Base-by-base conservation (phyloP, 768 basidiomycete genomes). In the Suillus cothurnatus region DNA sequence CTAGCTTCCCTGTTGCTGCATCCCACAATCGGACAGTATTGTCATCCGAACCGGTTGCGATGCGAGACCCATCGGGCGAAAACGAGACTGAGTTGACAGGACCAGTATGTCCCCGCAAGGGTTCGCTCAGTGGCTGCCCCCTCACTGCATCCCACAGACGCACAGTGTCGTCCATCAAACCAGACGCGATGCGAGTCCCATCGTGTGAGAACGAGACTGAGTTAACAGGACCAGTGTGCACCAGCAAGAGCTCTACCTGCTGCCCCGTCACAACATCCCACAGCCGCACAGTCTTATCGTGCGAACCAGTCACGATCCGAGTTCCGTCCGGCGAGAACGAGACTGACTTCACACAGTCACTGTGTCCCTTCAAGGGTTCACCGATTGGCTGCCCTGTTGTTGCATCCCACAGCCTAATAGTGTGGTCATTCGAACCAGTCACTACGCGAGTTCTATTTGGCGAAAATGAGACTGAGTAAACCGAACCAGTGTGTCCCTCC, bases 391-490 rank as follows among this genome's bases (percentile, higher is more conserved):
- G 6, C 21, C 60, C 61, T 15, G 64, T 62, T 38, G 19, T 36
- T 26, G n/a, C 32, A 32, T 65, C 64, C 64, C 61, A 65, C 34
- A 65, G 5, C 5, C 64, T 36, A n/a, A 64, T 61, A 15, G 60
- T 68, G 34, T 61, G 34, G 31, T 63, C 64, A 15, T 52, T 49
- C 7, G 67, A 70, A 28, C 53, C 61, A 23, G 67, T 66, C 4
- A 36, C 67, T n/a, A 71, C 17, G 6, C 45, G 38, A 11, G 26
- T 52, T 15, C 67, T 67, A 56, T 68, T 61, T n/a, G 70, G 61
- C 23, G 70, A 70, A 41, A 70, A 70, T 19, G 64, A 58, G 34
- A 70, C 67, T 5, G 62, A 68, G 31, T 11, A n/a, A 36, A 71
- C 56, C 7, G 7, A 32, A 28, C 32, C 34, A 28, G 36, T 55